Evolutionary conservation across 139 green algal species (phyloP).

Genomic region (Zygnema cylindricum): DNA sequence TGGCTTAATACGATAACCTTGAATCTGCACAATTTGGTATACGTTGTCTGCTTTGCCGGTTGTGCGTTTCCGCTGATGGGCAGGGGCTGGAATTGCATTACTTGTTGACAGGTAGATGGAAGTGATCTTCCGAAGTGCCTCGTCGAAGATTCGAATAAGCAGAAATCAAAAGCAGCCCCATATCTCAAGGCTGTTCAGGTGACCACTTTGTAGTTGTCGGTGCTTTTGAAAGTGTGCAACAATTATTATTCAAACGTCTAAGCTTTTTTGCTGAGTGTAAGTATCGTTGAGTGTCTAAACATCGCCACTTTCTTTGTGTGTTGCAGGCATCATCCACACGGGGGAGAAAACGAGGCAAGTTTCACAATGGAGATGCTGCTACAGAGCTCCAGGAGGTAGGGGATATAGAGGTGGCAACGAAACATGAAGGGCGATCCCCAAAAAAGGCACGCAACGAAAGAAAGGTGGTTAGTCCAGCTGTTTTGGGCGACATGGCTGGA

Average conservation of each 20-base stretch:
- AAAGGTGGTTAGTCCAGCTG: background rate
- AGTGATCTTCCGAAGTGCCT: constrained; percentile 16
- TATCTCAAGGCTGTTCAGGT: background rate
- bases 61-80: constrained; percentile 16
- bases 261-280: background rate
- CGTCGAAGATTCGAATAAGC: background rate
- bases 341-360: background rate
- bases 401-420: background rate
- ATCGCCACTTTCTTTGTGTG: background rate
- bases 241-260: too few species aligned
- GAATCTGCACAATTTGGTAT: too few species aligned
- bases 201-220: too few species aligned
- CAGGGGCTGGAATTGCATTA: too few species aligned
- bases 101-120: constrained; percentile 6
- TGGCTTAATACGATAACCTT: too few species aligned
- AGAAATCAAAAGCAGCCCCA: background rate
- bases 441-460: constrained; percentile 5
- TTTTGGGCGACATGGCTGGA: background rate
- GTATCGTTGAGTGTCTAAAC: background rate
- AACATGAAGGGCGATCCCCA: background rate
- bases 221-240: too few species aligned
- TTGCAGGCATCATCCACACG: background rate
- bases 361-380: background rate
- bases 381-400: background rate
- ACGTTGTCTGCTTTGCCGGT: too few species aligned